Conservation (phyloP, 768 basidiomycete species). For the Boletus rubescentipes region DNA sequence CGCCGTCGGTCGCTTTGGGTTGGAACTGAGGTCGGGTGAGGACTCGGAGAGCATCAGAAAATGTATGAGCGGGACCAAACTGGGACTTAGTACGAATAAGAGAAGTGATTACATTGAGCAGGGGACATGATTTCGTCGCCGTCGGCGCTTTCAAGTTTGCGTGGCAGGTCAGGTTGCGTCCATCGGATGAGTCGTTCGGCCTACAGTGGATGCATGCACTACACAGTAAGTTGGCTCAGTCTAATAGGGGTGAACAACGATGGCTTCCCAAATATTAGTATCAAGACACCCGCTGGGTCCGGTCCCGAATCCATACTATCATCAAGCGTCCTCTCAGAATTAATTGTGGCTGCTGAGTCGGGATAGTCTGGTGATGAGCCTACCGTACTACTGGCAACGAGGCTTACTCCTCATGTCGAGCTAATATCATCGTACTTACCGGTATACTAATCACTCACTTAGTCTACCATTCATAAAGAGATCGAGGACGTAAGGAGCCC, state of each 20-base stretch:
- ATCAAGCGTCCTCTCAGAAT: too few species aligned
- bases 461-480: too few species aligned
- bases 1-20: constrained; percentile 74
- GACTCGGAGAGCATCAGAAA: not conserved
- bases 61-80: constrained; percentile 25
- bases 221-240: constrained; percentile 65
- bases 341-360: too few species aligned
- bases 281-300: too few species aligned
- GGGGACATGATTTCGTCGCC: constrained; percentile 62
- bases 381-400: too few species aligned
- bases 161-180: not conserved
- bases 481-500: too few species aligned
- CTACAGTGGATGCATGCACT: constrained; percentile 49
- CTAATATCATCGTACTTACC: too few species aligned
- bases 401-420: too few species aligned
- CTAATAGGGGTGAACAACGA: constrained; percentile 33
- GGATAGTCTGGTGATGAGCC: too few species aligned
- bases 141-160: constrained; percentile 45
- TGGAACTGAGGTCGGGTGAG: constrained; percentile 57
- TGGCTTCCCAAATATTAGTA: too few species aligned
- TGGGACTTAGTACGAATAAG: constrained; percentile 85
- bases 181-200: constrained; percentile 60
- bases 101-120: constrained; percentile 63
- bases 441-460: too few species aligned
- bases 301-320: too few species aligned